Evolutionary conservation across 345 rosid genomes (phyloP), one percentile per base, ranked within the genome.

Genomic region (Citrus unshiu): DNA sequence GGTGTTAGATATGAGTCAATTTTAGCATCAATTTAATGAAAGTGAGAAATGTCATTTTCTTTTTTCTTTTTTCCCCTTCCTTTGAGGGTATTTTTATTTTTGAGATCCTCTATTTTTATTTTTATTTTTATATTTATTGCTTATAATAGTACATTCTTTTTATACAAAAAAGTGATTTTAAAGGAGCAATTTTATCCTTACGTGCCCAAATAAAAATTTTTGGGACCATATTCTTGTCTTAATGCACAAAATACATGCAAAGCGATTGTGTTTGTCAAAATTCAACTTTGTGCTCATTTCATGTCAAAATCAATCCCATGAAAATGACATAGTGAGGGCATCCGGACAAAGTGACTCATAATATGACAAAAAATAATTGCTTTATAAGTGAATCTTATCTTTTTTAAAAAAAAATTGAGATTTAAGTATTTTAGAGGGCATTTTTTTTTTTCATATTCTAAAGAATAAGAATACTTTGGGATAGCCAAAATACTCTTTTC

Each of bases 211-310:
- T n/a, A 14, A 24, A 69, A 24, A 13, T 1, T 12, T 54, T 40
- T 46, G 75, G 84, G 79, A 76, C 87, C 81, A 73, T 84, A 22
- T 77, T 77, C 80, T 78, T 77, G 72, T 84, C 80, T 61, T 34
- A 32, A 7, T 30, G 43, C 49, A 34, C 9, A 54, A 46, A 80
- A 62, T 70, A 21, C 77, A 76, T 60, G 37, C 64, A 74, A 21
- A 68, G 75, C 61, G 75, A 60, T 25, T 68, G 79, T 62, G 56
- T 24, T 51, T 69, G 54, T 78, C 73, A 30, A 74, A 49, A 12
- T 56, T 37, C 34, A 74, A 74, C 84, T 62, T 64, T 37, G 72
- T 74, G 71, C 72, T 81, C 30, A 60, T 60, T 59, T 57, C 65
- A 14, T 51, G 76, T 77, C 78, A 25, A 16, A 46, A 59, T 73